Conservation (phyloP, 768 basidiomycete species). For the Lyophyllum decastes region DNA sequence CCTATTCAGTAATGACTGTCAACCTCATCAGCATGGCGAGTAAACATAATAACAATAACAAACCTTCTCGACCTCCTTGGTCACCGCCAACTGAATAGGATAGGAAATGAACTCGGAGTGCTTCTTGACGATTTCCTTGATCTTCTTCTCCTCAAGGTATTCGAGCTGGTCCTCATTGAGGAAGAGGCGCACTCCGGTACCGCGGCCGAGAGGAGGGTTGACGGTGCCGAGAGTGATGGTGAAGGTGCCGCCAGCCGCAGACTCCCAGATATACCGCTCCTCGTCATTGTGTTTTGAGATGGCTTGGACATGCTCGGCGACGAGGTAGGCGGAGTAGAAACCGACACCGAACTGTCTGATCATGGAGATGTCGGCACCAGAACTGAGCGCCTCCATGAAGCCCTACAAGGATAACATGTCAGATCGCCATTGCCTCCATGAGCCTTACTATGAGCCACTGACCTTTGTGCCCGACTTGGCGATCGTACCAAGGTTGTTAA, state of each 20-base stretch:
- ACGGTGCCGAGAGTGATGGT: slow-evolving; percentile 94
- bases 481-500: slow-evolving; percentile 98
- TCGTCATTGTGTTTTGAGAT: slow-evolving; percentile 99
- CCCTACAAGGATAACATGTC: slow-evolving; percentile 49
- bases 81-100: slow-evolving; percentile 97
- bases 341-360: slow-evolving; percentile 99
- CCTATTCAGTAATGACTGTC: slow-evolving; percentile 44
- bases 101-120: slow-evolving; percentile 99
- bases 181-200: slow-evolving; percentile 88
- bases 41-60: slow-evolving; percentile 25
- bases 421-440: slow-evolving; percentile 4
- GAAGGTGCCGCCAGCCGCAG: slow-evolving; percentile 99
- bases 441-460: slow-evolving; percentile 22
- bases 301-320: slow-evolving; percentile 97
- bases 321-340: slow-evolving; percentile 99
- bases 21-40: neutral
- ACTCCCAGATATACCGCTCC: slow-evolving; percentile 99
- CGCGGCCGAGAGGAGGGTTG: slow-evolving; percentile 90
- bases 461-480: slow-evolving; percentile 95
- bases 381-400: slow-evolving; percentile 98
- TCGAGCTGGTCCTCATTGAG: slow-evolving; percentile 99
- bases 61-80: slow-evolving; percentile 99
- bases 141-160: slow-evolving; percentile 98
- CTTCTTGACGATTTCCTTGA: slow-evolving; percentile 99
- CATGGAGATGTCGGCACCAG: slow-evolving; percentile 92